Evolutionary conservation across 768 basidiomycete species (phyloP).

Genomic region (Hydnum rufescens): DNA sequence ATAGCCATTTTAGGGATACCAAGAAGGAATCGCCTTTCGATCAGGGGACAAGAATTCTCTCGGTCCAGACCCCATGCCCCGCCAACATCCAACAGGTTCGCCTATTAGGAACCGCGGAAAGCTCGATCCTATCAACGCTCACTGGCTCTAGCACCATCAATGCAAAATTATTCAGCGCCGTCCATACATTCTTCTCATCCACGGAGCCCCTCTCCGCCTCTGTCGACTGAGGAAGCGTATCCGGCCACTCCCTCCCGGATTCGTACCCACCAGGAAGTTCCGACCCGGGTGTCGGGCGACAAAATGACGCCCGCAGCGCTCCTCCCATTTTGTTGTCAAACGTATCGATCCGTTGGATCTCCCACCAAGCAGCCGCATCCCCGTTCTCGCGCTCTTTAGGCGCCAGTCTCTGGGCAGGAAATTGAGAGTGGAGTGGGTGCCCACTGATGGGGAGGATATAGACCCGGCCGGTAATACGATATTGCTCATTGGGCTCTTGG

Average conservation of each 20-base stretch:
- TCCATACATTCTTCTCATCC: slow-evolving; percentile 28
- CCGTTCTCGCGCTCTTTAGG: slow-evolving; percentile 29
- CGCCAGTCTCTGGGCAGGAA: slow-evolving; percentile 14
- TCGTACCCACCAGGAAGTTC: slow-evolving; percentile 32
- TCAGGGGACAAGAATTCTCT: slow-evolving; percentile 49
- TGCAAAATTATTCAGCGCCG: slow-evolving; percentile 46
- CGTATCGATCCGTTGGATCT: slow-evolving; percentile 33
- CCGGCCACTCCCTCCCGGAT: slow-evolving; percentile 38
- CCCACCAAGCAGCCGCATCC: slow-evolving; percentile 35
- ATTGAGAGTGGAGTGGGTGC: slow-evolving; percentile 21
- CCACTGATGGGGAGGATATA: slow-evolving; percentile 33
- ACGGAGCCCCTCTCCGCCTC: slow-evolving; percentile 22
- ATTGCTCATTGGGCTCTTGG: slow-evolving; percentile 45
- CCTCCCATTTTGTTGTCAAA: slow-evolving; percentile 37
- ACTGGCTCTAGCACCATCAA: slow-evolving; percentile 50
- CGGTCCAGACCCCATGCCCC: slow-evolving; percentile 28
- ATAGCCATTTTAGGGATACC: no score
- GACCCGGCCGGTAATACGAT: slow-evolving; percentile 41
- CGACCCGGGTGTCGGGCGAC: slow-evolving; percentile 44
- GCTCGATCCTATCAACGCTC: slow-evolving; percentile 48
- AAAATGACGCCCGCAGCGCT: slow-evolving; percentile 53
- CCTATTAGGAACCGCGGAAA: slow-evolving; percentile 30
- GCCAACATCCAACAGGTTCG: slow-evolving; percentile 33
- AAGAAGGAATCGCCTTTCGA: no score
- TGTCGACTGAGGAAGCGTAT: slow-evolving; percentile 27